Evolutionary conservation across 805 yeast genomes (phyloP), one percentile per base, ranked within the genome.

Genomic region (Maudiozyma turicensis): DNA sequence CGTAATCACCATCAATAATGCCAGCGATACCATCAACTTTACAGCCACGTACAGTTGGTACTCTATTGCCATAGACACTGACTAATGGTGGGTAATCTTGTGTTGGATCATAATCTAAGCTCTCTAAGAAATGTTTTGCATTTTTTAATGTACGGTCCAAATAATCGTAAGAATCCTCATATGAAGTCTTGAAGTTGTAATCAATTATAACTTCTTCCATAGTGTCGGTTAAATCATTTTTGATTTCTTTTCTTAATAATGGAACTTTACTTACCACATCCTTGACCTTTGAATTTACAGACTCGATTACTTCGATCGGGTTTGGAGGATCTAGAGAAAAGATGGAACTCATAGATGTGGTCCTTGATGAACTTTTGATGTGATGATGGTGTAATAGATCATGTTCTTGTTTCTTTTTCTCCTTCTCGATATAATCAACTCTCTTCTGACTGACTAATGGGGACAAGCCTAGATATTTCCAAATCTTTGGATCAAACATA

Each of bases 11-110:
- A 39, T 75, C 72, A 50, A 69, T 73, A 50, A 90, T 80, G 37
- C 80, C 93, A 41, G 82, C 76, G 9, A 61, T 61, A 6, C 82
- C 77, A 33, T 71, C 63, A 1, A 89, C 93, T 47, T 80, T 69
- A 3, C 87, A 83, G 7, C 91, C 95, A 47, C 93, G 74, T 4
- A 87, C 90, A 0, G 95, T 85, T 0, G 97, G 96, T 1, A 87
- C 84, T 7, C 75, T 72, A 59, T 86, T 80, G 8, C 96, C 95
- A 61, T 85, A 87, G 0, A 90, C 84, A 2, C 84, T 74, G 0
- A 86, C 91, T 66, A 90, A 60, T 0, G 96, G 96, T 3, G 97
- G 97, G 58, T 87, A 86, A 46, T 70, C 58, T 41, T 78, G 72
- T 1, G 65, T 67, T 6, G 75, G 72, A 32, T 76, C 74, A 54